phyloP scores from a whole-genome alignment of 2,329 filamentous ascomycete species.

The Pseudocercospora fuligena region DNA sequence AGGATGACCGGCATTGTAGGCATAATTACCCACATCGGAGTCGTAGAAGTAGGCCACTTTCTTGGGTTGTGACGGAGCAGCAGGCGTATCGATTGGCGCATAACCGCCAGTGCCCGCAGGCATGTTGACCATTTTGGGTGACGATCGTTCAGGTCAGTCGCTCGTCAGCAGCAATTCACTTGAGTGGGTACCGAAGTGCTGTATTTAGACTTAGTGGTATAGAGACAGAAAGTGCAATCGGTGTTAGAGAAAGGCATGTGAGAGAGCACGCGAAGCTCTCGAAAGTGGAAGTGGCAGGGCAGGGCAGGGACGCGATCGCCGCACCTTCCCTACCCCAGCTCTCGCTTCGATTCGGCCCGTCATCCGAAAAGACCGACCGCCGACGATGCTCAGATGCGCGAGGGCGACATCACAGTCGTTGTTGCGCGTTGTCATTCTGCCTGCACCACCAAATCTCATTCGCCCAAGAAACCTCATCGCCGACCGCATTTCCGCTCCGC shows the following conservation, averaged over 20 bases:
- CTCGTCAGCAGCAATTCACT: not conserved
- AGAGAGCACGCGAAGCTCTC: conserved; percentile 6
- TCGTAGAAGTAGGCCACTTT: conserved; percentile 99
- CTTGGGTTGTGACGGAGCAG: conserved; percentile 63
- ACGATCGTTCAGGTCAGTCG: not conserved
- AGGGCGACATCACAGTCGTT: not conserved
- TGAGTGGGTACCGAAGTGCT: not conserved
- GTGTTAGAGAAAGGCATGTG: not conserved
- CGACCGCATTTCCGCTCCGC: conserved; percentile 7
- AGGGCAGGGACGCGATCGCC: not conserved
- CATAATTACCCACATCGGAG: conserved; percentile 96
- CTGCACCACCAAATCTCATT: conserved; percentile 6
- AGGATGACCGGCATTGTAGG: conserved; percentile 77
- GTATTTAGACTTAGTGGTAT: not conserved
- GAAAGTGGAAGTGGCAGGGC: conserved; percentile 5
- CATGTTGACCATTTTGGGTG: conserved; percentile 45
- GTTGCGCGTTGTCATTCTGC: conserved; percentile 24
- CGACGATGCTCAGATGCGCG: not conserved
- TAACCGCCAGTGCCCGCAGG: conserved; percentile 46
- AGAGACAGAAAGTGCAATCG: not conserved
- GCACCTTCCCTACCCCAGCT: not conserved
- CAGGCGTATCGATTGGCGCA: conserved; percentile 58
- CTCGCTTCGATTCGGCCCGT: not conserved
- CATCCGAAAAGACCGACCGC: not conserved
- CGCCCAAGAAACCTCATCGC: conserved; percentile 1